Percentiles rank a stretch among this genome's conserved stretches.
phyloP scores from a whole-genome alignment of 1,139 yeast genomes.

The Pichia inconspicua region DNA sequence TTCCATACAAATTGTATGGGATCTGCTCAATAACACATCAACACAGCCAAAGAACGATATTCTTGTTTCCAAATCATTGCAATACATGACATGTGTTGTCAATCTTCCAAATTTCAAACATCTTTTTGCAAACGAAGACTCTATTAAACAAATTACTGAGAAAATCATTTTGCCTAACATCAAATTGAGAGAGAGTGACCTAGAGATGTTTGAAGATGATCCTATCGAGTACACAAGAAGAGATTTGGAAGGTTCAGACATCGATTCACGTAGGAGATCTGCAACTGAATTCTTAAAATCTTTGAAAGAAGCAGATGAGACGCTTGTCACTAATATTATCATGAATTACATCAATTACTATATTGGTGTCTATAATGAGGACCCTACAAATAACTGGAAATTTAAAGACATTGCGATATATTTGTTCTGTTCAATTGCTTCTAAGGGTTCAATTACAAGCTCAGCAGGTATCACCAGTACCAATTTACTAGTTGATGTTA shows the following conservation, averaged over 20 bases:
- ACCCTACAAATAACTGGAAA: conserved; percentile 52
- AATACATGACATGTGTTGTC: conserved; percentile 77
- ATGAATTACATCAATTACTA: conserved; percentile 70
- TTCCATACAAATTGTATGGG: conserved; percentile 82
- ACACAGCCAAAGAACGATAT: conserved; percentile 75
- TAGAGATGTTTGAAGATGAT: conserved; percentile 92
- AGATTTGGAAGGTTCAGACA: conserved; percentile 91
- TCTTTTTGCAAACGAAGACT: conserved; percentile 58
- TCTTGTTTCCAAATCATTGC: conserved; percentile 70
- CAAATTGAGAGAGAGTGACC: conserved; percentile 75
- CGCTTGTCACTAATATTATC: conserved; percentile 64
- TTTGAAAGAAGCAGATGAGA: conserved; percentile 72
- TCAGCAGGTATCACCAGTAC: conserved; percentile 79
- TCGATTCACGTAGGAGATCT: conserved; percentile 85
- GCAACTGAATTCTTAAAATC: conserved; percentile 88
- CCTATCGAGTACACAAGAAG: conserved; percentile 88
- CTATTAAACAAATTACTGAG: conserved; percentile 70
- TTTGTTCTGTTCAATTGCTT: conserved; percentile 80
- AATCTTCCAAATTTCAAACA: conserved; percentile 58
- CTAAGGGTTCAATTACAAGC: conserved; percentile 78
- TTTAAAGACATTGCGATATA: conserved; percentile 83
- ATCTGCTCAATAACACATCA: conserved; percentile 58
- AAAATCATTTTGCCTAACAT: conserved; percentile 85
- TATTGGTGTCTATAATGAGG: conserved; percentile 40
- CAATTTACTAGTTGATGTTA: conserved; percentile 77